Percentiles rank a stretch among this genome's conserved stretches.
Evolutionary conservation across 768 basidiomycete species (phyloP).

Genomic region (Baorangia bicolor): DNA sequence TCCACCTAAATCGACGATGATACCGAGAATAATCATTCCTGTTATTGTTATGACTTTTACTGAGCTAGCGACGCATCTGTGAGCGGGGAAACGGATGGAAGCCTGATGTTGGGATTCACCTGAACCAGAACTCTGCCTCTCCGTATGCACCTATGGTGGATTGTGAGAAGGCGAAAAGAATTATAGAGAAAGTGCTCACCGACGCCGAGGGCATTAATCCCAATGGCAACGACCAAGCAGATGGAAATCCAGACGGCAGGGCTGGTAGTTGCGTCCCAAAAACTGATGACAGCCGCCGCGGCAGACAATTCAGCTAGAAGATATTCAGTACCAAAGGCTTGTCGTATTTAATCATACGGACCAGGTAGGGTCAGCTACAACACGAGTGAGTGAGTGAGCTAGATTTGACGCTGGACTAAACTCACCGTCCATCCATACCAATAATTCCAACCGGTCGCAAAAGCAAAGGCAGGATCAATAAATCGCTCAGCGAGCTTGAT

Average conservation of each 20-base stretch:
- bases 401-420: not conserved
- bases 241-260: slow-evolving; percentile 54
- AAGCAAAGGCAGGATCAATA: slow-evolving; percentile 44
- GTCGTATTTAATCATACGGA: slow-evolving; percentile 2
- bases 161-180: not conserved
- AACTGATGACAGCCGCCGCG: slow-evolving; percentile 49
- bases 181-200: slow-evolving; percentile 19
- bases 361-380: slow-evolving; percentile 27
- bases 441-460: slow-evolving; percentile 44
- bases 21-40: slow-evolving; percentile 46
- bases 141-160: slow-evolving; percentile 37
- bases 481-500: slow-evolving; percentile 49
- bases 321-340: not conserved
- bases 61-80: slow-evolving; percentile 28
- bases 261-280: slow-evolving; percentile 41
- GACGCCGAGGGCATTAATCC: slow-evolving; percentile 44
- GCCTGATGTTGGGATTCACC: slow-evolving; percentile 11
- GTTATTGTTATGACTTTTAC: slow-evolving; percentile 52
- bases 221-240: slow-evolving; percentile 49
- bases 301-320: slow-evolving; percentile 46
- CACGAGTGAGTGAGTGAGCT: not conserved
- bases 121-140: slow-evolving; percentile 51
- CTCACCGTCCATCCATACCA: slow-evolving; percentile 40
- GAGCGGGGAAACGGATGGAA: not conserved
- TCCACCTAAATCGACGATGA: slow-evolving; percentile 52